A percentile compares a stretch with the other conserved stretches of the same genome.
Evolutionary conservation across 179 eudicot genomes (phyloP).

Genomic region (Drosera spatulata): DNA sequence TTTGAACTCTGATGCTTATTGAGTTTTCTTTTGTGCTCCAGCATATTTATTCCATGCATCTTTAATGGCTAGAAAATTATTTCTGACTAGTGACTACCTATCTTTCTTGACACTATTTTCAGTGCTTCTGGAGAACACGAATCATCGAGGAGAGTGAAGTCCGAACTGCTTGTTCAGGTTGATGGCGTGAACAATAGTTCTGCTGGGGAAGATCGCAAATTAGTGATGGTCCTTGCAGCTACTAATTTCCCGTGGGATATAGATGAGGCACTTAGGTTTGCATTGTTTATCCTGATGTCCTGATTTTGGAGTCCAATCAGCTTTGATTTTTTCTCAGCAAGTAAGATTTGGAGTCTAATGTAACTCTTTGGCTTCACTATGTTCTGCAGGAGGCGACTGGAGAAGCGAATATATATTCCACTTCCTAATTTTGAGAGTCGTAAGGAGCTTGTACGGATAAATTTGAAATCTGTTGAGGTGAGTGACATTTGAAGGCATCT

Average conservation of each 20-base stretch:
- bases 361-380: slow-evolving; percentile 10
- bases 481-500: neutral
- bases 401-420: slow-evolving; percentile 93
- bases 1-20: neutral
- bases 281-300: slow-evolving; percentile 4
- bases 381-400: slow-evolving; percentile 78
- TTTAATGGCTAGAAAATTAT: too few relatives aligned
- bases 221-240: slow-evolving; percentile 99
- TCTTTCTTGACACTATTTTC: neutral
- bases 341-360: neutral
- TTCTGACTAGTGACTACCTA: neutral
- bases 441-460: slow-evolving; percentile 90
- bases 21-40: too few relatives aligned
- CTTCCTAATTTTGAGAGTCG: slow-evolving; percentile 88
- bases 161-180: slow-evolving; percentile 97
- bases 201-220: slow-evolving; percentile 90
- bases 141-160: slow-evolving; percentile 96
- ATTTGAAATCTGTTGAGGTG: slow-evolving; percentile 91
- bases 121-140: slow-evolving; percentile 99
- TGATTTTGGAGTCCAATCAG: too few relatives aligned
- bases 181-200: slow-evolving; percentile 80
- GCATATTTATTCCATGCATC: neutral
- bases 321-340: too few relatives aligned
- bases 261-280: slow-evolving; percentile 94
- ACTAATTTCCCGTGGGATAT: slow-evolving; percentile 99